These are phyloP conservation scores for Fusarium marasasianum DNA, from an alignment of 2,329 filamentous ascomycete genomes.

Conservation along the genomic window DNA sequence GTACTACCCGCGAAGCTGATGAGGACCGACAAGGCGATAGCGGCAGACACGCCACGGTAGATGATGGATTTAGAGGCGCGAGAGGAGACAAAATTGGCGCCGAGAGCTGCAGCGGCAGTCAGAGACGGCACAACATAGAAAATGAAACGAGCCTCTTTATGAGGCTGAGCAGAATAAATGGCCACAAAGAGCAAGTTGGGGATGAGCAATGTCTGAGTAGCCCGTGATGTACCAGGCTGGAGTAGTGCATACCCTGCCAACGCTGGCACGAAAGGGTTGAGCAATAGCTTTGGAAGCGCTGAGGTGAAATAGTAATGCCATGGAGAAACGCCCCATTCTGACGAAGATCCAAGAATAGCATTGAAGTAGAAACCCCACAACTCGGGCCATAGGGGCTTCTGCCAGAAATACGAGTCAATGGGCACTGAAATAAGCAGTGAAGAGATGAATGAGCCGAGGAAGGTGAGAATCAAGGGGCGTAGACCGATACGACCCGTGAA, in stretches of 20 bases:
- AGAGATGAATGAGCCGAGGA: conserved; percentile 70
- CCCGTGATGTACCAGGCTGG: conserved; percentile 55
- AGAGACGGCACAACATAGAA: conserved; percentile 86
- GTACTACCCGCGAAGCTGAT: conserved; percentile 68
- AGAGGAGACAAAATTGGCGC: conserved; percentile 75
- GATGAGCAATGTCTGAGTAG: conserved; percentile 62
- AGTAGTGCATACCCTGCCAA: conserved; percentile 64
- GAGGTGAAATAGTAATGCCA: conserved; percentile 88
- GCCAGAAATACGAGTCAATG: conserved; percentile 95
- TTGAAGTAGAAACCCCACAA: conserved; percentile 92
- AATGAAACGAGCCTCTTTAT: conserved; percentile 97
- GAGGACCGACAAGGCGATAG: conserved; percentile 68
- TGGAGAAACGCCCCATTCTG: conserved; percentile 87
- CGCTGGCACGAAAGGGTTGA: conserved; percentile 76
- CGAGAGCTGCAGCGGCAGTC: conserved; percentile 79
- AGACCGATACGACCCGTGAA: conserved; percentile 61
- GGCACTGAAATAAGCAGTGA: conserved; percentile 76
- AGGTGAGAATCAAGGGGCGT: conserved; percentile 70
- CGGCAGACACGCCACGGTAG: conserved; percentile 63
- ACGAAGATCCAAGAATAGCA: conserved; percentile 82
- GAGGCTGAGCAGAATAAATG: conserved; percentile 87
- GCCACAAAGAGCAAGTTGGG: conserved; percentile 78
- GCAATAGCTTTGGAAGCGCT: conserved; percentile 81
- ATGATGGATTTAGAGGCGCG: conserved; percentile 68
- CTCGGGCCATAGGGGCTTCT: conserved; percentile 87